A percentile compares a stretch with the other conserved stretches of the same genome.
Evolutionary conservation across 768 basidiomycete genomes (phyloP).

Genomic region (Suillus spraguei): DNA sequence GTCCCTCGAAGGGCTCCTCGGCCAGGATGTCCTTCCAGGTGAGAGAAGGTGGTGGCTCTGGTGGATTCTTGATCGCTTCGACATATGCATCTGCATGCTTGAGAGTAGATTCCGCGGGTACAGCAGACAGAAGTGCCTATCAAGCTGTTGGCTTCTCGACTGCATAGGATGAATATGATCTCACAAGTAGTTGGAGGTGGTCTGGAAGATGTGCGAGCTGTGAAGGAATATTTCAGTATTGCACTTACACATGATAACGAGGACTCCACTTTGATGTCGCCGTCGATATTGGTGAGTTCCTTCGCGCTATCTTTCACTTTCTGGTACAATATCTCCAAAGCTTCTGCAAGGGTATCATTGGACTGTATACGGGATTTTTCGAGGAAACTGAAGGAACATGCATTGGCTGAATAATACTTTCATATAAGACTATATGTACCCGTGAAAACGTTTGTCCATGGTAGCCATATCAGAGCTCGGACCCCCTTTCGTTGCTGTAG

Average conservation of each 20-base stretch:
- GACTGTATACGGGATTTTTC: slow-evolving; percentile 74
- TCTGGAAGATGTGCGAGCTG: slow-evolving; percentile 65
- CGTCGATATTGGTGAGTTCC: slow-evolving; percentile 60
- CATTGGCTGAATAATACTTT: slow-evolving; percentile 9
- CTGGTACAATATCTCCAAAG: slow-evolving; percentile 54
- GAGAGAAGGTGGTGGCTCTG: slow-evolving; percentile 40
- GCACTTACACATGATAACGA: not conserved
- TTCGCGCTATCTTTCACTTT: slow-evolving; percentile 53
- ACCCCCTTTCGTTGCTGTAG: slow-evolving; percentile 53
- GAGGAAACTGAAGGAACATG: slow-evolving; percentile 44
- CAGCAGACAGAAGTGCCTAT: slow-evolving; percentile 59
- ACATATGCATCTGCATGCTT: slow-evolving; percentile 57
- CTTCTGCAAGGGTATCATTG: slow-evolving; percentile 60
- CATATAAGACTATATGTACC: slow-evolving; percentile 41
- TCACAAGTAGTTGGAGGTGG: slow-evolving; percentile 74
- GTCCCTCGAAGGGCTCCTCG: slow-evolving; percentile 84
- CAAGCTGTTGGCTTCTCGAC: slow-evolving; percentile 10
- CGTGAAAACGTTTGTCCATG: slow-evolving; percentile 53
- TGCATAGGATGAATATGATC: slow-evolving; percentile 19
- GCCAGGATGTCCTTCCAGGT: slow-evolving; percentile 82
- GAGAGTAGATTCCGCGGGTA: slow-evolving; percentile 52
- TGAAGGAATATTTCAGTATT: slow-evolving; percentile 10
- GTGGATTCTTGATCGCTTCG: slow-evolving; percentile 47
- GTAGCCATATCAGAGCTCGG: slow-evolving; percentile 55
- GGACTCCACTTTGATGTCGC: slow-evolving; percentile 56